phyloP scores from a whole-genome alignment of 192 early-diverging fungal genomes.

The Chytriomyces hyalinus region DNA sequence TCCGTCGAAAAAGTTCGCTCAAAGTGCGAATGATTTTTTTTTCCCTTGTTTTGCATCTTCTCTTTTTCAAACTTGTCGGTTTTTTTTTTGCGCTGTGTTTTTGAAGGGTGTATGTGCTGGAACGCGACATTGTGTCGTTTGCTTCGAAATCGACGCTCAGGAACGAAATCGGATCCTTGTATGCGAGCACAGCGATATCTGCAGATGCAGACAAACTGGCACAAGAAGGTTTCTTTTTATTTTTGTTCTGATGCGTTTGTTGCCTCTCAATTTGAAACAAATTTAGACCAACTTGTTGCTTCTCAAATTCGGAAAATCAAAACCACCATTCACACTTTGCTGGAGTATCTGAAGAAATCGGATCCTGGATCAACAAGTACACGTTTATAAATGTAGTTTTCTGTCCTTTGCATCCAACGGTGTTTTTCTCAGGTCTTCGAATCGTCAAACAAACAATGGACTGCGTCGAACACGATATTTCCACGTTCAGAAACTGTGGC shows the following conservation, averaged over 20 bases:
- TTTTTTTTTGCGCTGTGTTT: too few relatives aligned
- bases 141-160: conserved; percentile 7
- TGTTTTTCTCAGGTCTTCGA: conserved; percentile 7
- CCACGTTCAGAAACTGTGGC: neutral
- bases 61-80: neutral
- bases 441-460: conserved; percentile 30
- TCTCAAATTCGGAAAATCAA: conserved; percentile 24
- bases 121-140: conserved; percentile 23
- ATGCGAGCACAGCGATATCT: neutral
- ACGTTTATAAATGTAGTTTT: neutral
- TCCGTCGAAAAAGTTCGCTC: conserved; percentile 18
- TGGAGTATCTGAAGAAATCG: neutral
- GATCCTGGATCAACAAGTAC: conserved; percentile 19
- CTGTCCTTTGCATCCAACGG: neutral
- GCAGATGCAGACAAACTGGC: conserved; percentile 2
- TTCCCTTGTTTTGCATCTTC: neutral
- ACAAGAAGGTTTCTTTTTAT: conserved; percentile 1
- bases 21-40: neutral
- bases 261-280: neutral
- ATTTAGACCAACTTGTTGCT: conserved; percentile 4
- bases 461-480: conserved; percentile 19
- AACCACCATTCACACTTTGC: conserved; percentile 1
- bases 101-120: conserved; percentile 4
- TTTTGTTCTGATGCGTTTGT: neutral
- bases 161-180: conserved; percentile 11